phyloP scores from a whole-genome alignment of 768 basidiomycete species.

The Rhodotorula diobovata region DNA sequence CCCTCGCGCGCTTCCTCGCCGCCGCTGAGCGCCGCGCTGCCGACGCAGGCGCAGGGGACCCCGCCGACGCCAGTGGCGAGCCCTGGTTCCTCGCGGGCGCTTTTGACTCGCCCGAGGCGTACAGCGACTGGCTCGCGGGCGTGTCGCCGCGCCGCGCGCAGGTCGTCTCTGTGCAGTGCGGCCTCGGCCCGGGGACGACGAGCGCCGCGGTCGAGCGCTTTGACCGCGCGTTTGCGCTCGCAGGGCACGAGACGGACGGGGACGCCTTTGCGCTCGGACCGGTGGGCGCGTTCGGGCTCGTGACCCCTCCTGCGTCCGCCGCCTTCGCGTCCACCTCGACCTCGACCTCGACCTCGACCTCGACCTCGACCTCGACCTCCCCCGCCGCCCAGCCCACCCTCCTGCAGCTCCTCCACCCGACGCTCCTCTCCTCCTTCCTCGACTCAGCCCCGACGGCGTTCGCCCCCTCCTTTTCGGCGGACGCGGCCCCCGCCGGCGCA shows the following conservation, averaged over 20 bases:
- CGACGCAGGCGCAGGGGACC: not conserved
- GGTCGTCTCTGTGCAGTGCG: not conserved
- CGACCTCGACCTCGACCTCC: not conserved
- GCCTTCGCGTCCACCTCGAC: not conserved
- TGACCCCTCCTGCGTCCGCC: not conserved
- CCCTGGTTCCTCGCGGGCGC: constrained; percentile 65
- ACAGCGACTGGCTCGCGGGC: constrained; percentile 41
- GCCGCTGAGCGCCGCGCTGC: constrained; percentile 34
- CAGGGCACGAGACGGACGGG: too few relatives aligned
- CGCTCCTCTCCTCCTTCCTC: constrained; percentile 74
- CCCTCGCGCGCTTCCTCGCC: constrained; percentile 64
- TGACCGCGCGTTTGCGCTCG: constrained; percentile 1
- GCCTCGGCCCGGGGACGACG: not conserved
- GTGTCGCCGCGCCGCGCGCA: not conserved
- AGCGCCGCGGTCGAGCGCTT: constrained; percentile 11
- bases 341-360: not conserved
- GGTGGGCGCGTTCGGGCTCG: constrained; percentile 2
- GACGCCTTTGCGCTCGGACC: not conserved
- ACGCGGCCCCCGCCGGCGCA: constrained; percentile 1
- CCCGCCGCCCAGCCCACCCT: constrained; percentile 17
- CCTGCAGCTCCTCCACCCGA: constrained; percentile 66
- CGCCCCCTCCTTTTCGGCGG: constrained; percentile 52
- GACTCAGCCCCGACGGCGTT: constrained; percentile 82
- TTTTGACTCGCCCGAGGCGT: constrained; percentile 57
- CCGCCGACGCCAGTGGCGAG: constrained; percentile 45